A percentile compares a stretch with the other conserved stretches of the same genome.
Conservation (phyloP, 768 basidiomycete genomes). For the Termitomyces bulborhizus region DNA sequence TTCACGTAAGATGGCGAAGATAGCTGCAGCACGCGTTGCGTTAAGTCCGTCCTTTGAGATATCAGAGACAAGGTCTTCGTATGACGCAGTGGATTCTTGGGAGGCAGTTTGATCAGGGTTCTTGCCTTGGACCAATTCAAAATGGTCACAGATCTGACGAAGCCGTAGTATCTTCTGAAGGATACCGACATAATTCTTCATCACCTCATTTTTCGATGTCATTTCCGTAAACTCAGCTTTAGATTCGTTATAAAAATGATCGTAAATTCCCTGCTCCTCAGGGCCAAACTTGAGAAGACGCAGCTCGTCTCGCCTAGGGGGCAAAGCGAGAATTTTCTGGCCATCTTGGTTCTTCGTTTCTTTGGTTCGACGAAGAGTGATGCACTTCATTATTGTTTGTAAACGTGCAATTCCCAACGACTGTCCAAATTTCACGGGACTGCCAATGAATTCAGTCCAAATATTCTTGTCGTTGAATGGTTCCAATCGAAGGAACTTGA, state of each 20-base stretch:
- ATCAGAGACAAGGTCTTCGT: constrained; percentile 73
- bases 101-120: constrained; percentile 32
- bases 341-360: constrained; percentile 80
- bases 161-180: constrained; percentile 93
- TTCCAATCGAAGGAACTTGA: constrained; percentile 89
- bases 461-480: constrained; percentile 91
- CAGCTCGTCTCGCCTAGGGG: constrained; percentile 85
- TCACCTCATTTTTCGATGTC: constrained; percentile 83
- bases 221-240: constrained; percentile 90
- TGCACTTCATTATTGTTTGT: constrained; percentile 95
- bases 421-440: constrained; percentile 89
- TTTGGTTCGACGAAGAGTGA: constrained; percentile 95
- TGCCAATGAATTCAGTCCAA: constrained; percentile 92
- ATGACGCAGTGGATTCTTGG: constrained; percentile 50
- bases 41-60: constrained; percentile 80
- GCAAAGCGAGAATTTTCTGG: constrained; percentile 78
- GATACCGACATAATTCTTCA: constrained; percentile 98
- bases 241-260: constrained; percentile 82
- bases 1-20: constrained; percentile 82
- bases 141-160: constrained; percentile 97
- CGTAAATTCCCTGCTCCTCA: constrained; percentile 81
- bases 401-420: constrained; percentile 87
- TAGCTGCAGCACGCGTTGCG: constrained; percentile 64
- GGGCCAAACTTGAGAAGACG: constrained; percentile 79
- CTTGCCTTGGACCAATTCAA: constrained; percentile 78